phyloP scores from a whole-genome alignment of 257 asterid species.

The Solanum sitiens region DNA sequence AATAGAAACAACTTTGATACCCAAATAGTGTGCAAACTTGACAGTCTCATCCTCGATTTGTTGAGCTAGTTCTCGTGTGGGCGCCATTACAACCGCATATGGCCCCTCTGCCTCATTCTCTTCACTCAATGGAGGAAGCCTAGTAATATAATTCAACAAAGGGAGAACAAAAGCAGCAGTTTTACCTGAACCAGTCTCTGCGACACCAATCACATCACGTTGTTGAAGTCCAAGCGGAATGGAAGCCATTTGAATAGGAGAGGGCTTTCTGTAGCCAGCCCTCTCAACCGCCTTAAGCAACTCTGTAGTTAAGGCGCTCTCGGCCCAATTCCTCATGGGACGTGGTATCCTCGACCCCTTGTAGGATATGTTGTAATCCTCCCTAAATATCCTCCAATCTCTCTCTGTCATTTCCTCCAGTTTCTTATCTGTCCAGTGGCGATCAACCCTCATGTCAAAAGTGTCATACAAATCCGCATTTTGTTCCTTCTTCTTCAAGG shows the following conservation, averaged over 20 bases:
- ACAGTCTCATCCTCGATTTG: neutral
- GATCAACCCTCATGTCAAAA: constrained; percentile 46
- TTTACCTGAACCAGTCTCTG: constrained; percentile 55
- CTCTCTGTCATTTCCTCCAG: neutral
- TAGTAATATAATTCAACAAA: constrained; percentile 35
- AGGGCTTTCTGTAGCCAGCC: constrained; percentile 40
- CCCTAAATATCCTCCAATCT: neutral
- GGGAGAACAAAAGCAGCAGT: constrained; percentile 60
- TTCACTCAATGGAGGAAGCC: constrained; percentile 39
- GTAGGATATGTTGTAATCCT: constrained; percentile 3
- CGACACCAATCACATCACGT: constrained; percentile 30
- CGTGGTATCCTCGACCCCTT: constrained; percentile 47
- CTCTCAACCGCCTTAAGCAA: constrained; percentile 39
- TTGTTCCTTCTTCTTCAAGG: constrained; percentile 42
- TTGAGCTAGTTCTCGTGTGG: neutral
- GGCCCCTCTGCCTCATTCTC: constrained; percentile 23
- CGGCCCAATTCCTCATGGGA: constrained; percentile 51
- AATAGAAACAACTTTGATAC: constrained; percentile 43
- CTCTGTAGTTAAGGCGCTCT: constrained; percentile 30
- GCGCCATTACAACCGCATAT: neutral
- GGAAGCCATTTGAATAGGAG: constrained; percentile 35
- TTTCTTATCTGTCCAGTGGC: constrained; percentile 43
- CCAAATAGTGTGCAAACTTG: constrained; percentile 37
- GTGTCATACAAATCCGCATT: constrained; percentile 41
- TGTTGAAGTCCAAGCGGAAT: neutral